phyloP scores from a whole-genome alignment of 1,284 basidiomycete species.

The Grifola frondosa region DNA sequence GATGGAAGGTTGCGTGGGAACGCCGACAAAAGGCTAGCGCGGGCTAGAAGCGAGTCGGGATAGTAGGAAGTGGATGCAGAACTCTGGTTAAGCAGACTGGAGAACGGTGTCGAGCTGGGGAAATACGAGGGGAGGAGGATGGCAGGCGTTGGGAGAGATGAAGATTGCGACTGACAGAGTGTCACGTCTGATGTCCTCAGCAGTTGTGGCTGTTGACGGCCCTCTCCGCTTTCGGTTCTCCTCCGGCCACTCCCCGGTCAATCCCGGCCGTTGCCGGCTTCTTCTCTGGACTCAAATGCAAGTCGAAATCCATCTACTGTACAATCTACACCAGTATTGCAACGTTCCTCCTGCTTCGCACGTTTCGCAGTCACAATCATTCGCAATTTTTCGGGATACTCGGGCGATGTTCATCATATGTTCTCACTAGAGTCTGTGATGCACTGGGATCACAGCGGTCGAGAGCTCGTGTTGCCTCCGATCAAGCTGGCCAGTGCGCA shows the following conservation, averaged over 20 bases:
- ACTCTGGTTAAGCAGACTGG: conserved; percentile 4
- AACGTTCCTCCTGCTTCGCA: no score
- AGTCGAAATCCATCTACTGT: not conserved
- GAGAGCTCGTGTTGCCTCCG: no score
- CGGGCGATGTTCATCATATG: no score
- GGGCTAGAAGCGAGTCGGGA: conserved; percentile 11
- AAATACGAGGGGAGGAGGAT: conserved; percentile 10
- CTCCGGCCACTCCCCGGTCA: conserved; percentile 3
- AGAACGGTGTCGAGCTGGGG: conserved; percentile 7
- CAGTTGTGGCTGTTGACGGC: conserved; percentile 11
- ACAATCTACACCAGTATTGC: not conserved
- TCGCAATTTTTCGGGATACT: no score
- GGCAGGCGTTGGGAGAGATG: conserved; percentile 18
- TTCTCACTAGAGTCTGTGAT: no score
- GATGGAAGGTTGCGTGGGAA: conserved; percentile 27
- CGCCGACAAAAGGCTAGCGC: conserved; percentile 12
- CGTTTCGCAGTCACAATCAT: no score
- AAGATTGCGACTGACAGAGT: conserved; percentile 25
- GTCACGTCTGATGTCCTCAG: conserved; percentile 20
- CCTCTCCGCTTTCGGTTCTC: conserved; percentile 16
- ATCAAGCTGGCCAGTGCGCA: no score
- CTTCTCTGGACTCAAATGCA: no score
- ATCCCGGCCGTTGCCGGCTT: conserved; percentile 2
- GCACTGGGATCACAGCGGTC: no score
- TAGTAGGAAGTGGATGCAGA: not conserved